Evolutionary conservation across 2,329 filamentous ascomycete species (phyloP).

Genomic region (Aspergillus sp.): DNA sequence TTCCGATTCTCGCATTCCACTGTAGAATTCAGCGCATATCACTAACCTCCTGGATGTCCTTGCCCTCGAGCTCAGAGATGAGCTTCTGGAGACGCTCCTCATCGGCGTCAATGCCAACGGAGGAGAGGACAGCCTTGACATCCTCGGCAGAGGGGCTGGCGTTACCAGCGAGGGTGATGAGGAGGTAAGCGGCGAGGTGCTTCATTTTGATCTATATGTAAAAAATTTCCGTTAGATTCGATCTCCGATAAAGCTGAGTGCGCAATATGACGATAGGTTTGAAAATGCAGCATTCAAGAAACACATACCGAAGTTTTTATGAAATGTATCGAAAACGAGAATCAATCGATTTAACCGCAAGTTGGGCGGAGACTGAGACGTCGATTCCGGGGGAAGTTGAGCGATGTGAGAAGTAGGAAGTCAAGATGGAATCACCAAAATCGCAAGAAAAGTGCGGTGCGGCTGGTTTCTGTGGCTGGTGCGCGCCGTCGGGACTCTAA

Average conservation of each 20-base stretch:
- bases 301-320: constrained; percentile 21
- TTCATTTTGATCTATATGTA: constrained; percentile 72
- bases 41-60: constrained; percentile 81
- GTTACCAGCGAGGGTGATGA: constrained; percentile 93
- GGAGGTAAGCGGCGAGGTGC: constrained; percentile 98
- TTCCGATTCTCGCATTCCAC: too few species aligned
- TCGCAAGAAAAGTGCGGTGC: constrained; percentile 35
- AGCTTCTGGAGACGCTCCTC: constrained; percentile 79
- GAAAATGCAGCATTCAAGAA: constrained; percentile 3
- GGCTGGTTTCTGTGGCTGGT: constrained; percentile 30
- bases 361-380: constrained; percentile 99
- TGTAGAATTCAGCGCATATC: background rate
- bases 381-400: constrained; percentile 64
- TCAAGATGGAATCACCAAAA: constrained; percentile 20
- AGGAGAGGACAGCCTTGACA: constrained; percentile 82
- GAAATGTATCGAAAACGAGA: constrained; percentile 46
- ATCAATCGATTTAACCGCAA: constrained; percentile 99
- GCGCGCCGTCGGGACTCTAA: constrained; percentile 24
- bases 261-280: constrained; percentile 1
- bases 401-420: constrained; percentile 26
- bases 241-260: background rate
- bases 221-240: constrained; percentile 15
- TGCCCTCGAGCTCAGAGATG: constrained; percentile 66
- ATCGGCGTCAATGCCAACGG: constrained; percentile 94
- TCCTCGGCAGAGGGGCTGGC: constrained; percentile 76